Base-by-base conservation (phyloP, 805 yeast genomes). In the Candida maris region DNA sequence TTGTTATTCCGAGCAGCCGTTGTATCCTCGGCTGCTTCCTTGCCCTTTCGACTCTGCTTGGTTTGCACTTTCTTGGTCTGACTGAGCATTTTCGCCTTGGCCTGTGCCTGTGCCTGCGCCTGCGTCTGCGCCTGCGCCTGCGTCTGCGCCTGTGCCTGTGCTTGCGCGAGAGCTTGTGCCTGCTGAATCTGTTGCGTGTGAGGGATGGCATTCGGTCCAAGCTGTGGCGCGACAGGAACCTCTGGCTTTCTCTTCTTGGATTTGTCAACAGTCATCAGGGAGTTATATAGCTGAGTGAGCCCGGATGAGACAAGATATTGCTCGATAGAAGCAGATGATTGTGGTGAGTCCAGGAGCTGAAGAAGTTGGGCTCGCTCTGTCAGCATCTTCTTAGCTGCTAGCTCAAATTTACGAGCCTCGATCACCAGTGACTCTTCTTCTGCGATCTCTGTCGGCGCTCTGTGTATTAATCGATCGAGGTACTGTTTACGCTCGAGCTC, bases 401-500 rank as follows among this genome's bases (percentile, higher is more conserved):
- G 75, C 55, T 93, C 97, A 44, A 93, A 85, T 46, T 91, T 80
- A 32, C 95, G 75, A 3, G 97, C 94, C 57, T 93, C 98, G 20
- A 91, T 80, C 8, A 93, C 85, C 33, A 93, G 67, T 0, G 95
- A 87, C 58, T 93, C 97, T 56, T 93, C 99, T 64, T 93, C 98
- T 0, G 97, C 97, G 30, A 93, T 85, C 57, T 93, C 98, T 0
- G 97, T 95, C 1, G 98, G 97, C 3, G 91, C 79, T 48, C 99
- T 68, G 24, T 79, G 78, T 28, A 91, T 68, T 25, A 93, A 65
- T 42, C 85, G 76, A 49, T 80, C 81, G 30, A 93, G 62, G 54
- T 91, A 91, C 34, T 75, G 75, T 50, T 93, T 93, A 43, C 98
- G 74, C 48, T 81, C 86, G 15, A 72, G 42, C 57, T 93, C 98